phyloP scores from a whole-genome alignment of 1,139 yeast species.

The Suhomyces maxii region DNA sequence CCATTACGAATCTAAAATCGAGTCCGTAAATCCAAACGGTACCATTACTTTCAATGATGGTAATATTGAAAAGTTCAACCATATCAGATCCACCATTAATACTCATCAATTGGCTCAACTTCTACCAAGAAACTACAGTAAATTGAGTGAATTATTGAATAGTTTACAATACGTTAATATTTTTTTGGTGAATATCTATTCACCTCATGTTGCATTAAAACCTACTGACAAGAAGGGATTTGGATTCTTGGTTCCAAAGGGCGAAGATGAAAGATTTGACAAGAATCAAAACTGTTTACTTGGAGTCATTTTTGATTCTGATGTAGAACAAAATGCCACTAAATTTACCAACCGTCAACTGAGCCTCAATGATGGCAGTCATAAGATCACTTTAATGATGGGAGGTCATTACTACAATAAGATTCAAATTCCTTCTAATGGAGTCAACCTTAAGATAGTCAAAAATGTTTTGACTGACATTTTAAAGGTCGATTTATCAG shows the following conservation, averaged over 20 bases:
- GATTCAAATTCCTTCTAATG: conserved; percentile 44
- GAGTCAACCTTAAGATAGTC: conserved; percentile 45
- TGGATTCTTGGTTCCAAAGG: conserved; percentile 80
- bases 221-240: conserved; percentile 63
- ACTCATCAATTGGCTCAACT: conserved; percentile 32
- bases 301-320: conserved; percentile 91
- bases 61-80: conserved; percentile 37
- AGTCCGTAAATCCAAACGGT: conserved; percentile 21
- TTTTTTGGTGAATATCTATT: conserved; percentile 59
- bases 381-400: conserved; percentile 80
- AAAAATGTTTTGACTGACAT: conserved; percentile 50
- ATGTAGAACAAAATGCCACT: conserved; percentile 56
- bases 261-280: conserved; percentile 23
- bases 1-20: conserved; percentile 22
- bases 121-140: conserved; percentile 6
- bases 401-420: conserved; percentile 68
- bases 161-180: conserved; percentile 52
- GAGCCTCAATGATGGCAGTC: neutral
- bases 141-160: conserved; percentile 5
- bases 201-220: conserved; percentile 29
- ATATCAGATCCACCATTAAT: conserved; percentile 58
- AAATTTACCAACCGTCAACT: conserved; percentile 4
- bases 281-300: conserved; percentile 61
- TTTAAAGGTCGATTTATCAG: conserved; percentile 45
- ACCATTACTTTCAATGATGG: conserved; percentile 5